Conservation (phyloP, 768 basidiomycete species). For the Naganishia randhawae region DNA sequence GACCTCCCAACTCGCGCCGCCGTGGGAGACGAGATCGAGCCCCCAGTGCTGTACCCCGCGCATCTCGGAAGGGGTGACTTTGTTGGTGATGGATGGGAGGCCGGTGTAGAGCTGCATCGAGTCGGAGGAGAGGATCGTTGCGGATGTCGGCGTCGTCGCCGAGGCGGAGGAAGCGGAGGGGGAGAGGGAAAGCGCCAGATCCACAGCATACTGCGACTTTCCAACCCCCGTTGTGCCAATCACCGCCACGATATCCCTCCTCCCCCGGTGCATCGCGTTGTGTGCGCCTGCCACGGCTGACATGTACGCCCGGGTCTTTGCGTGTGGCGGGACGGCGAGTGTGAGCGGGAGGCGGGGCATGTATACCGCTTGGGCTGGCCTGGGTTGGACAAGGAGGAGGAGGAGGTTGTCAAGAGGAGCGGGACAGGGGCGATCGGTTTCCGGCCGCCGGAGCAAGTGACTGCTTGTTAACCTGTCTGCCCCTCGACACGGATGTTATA, state of each 20-base stretch:
- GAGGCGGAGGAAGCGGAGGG: not conserved
- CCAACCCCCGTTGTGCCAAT: constrained; percentile 93
- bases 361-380: too few relatives aligned
- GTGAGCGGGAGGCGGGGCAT: too few relatives aligned
- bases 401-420: too few relatives aligned
- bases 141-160: constrained; percentile 1
- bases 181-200: constrained; percentile 55
- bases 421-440: too few relatives aligned
- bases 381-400: too few relatives aligned
- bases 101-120: constrained; percentile 95
- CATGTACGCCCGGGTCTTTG: too few relatives aligned
- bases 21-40: constrained; percentile 77
- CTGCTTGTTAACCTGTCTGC: too few relatives aligned
- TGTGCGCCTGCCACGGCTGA: too few relatives aligned
- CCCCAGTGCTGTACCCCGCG: constrained; percentile 80
- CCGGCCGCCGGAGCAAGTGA: too few relatives aligned
- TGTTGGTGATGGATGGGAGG: constrained; percentile 90
- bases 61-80: constrained; percentile 71
- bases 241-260: constrained; percentile 65
- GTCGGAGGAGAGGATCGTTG: constrained; percentile 80
- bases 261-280: too few relatives aligned
- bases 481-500: too few relatives aligned
- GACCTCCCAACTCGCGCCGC: constrained; percentile 55
- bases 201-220: constrained; percentile 85
- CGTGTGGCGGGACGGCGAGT: too few relatives aligned